Conservation (phyloP, 179 eudicot genomes). For the Sideroxylon spinosum region DNA sequence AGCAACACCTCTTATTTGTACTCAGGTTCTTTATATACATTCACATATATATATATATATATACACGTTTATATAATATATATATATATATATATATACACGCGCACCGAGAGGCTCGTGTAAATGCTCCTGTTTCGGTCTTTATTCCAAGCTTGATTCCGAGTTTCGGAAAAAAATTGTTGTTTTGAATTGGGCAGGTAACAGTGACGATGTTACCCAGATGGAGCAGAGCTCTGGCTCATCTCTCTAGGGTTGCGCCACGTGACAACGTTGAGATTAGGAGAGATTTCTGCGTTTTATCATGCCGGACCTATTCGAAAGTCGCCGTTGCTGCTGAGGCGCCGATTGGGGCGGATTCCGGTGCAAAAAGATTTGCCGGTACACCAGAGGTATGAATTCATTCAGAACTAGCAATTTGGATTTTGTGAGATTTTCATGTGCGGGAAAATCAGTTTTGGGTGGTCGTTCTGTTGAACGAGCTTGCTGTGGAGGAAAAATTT, state of each 20-base stretch:
- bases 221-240: slow-evolving; percentile 48
- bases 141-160: not conserved
- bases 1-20: not conserved
- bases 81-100: not conserved
- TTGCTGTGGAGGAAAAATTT: too few relatives aligned
- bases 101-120: too few relatives aligned
- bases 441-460: not conserved
- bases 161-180: not conserved
- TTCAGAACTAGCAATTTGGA: not conserved
- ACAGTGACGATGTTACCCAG: slow-evolving; percentile 43
- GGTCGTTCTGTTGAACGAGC: not conserved
- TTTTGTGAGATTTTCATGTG: not conserved
- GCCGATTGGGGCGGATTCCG: slow-evolving; percentile 26
- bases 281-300: slow-evolving; percentile 20
- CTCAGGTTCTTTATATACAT: not conserved
- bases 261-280: slow-evolving; percentile 20
- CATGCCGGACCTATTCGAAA: slow-evolving; percentile 37
- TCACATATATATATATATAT: not conserved
- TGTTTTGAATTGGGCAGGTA: slow-evolving; percentile 13
- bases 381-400: slow-evolving; percentile 33
- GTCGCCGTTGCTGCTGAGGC: slow-evolving; percentile 32
- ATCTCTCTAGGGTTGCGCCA: slow-evolving; percentile 39
- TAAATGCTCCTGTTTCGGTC: not conserved
- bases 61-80: not conserved
- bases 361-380: slow-evolving; percentile 22